A percentile compares a stretch with the other conserved stretches of the same genome.
Conservation (phyloP, 192 early-diverging fungal species). For the Coemansia sp. region DNA sequence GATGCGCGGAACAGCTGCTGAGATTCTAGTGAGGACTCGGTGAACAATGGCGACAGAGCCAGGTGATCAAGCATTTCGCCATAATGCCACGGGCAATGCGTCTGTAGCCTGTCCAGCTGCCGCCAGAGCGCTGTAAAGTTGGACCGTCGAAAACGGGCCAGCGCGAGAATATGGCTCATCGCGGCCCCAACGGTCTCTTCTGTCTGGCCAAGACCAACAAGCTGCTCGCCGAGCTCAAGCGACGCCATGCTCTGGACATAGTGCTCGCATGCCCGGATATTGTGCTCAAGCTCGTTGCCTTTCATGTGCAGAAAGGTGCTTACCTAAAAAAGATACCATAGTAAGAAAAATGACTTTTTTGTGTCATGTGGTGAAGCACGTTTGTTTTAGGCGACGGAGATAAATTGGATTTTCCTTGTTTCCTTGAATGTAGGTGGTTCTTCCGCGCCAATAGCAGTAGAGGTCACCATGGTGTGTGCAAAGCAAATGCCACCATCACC, state of each 20-base stretch:
- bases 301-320: conserved; percentile 44
- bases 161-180: conserved; percentile 33
- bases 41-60: conserved; percentile 35
- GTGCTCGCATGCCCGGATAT: conserved; percentile 37
- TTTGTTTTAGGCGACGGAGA: background rate
- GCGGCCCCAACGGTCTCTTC: conserved; percentile 40
- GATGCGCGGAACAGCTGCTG: conserved; percentile 45
- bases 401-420: background rate
- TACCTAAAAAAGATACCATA: conserved; percentile 24
- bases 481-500: too few species aligned
- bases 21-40: conserved; percentile 40
- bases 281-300: conserved; percentile 33
- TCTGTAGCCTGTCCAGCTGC: conserved; percentile 23
- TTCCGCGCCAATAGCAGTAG: background rate
- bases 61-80: conserved; percentile 22
- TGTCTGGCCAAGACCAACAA: conserved; percentile 40
- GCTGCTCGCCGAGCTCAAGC: conserved; percentile 31
- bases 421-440: background rate
- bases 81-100: conserved; percentile 33
- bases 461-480: background rate
- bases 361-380: conserved; percentile 1
- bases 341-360: background rate
- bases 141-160: conserved; percentile 46
- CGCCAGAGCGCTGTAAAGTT: conserved; percentile 51
- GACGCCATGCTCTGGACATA: conserved; percentile 16